Evolutionary conservation across 352 stramenopile species (phyloP).

Genomic region (Globisporangium mamillatum): DNA sequence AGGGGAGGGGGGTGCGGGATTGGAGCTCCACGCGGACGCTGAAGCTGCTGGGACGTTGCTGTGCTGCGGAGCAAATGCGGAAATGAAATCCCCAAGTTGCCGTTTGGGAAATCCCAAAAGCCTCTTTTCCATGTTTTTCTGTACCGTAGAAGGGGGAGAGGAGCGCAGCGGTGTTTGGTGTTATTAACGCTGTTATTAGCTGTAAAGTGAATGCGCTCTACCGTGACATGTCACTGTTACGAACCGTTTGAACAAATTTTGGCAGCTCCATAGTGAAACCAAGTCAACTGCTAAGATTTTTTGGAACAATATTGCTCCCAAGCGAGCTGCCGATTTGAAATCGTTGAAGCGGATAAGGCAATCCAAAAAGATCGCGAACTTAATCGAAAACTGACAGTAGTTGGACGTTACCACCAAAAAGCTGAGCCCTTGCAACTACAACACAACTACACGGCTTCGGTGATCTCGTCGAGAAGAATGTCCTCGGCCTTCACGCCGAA

Average conservation of each 20-base stretch:
- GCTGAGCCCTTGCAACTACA: no score
- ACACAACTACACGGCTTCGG: conserved; percentile 35
- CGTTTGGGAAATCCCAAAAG: conserved; percentile 4
- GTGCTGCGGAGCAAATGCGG: conserved; percentile 10
- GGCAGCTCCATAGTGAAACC: no score
- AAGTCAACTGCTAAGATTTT: no score
- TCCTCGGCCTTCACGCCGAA: conserved; percentile 47
- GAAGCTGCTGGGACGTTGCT: conserved; percentile 1
- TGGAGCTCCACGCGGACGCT: not conserved
- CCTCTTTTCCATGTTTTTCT: conserved; percentile 3
- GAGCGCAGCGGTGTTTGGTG: not conserved
- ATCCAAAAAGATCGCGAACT: not conserved
- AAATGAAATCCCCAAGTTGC: conserved; percentile 14
- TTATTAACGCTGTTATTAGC: no score
- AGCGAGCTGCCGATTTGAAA: no score
- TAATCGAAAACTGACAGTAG: not conserved
- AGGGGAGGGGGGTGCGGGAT: not conserved
- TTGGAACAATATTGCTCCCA: no score
- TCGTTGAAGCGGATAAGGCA: no score
- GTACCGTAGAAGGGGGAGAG: conserved; percentile 1
- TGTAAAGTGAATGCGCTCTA: no score
- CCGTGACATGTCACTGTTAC: no score
- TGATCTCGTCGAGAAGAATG: conserved; percentile 61
- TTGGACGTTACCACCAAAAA: no score
- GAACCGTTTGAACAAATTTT: no score